phyloP scores from a whole-genome alignment of 805 yeast genomes.

The Nakazawaea sp. region DNA sequence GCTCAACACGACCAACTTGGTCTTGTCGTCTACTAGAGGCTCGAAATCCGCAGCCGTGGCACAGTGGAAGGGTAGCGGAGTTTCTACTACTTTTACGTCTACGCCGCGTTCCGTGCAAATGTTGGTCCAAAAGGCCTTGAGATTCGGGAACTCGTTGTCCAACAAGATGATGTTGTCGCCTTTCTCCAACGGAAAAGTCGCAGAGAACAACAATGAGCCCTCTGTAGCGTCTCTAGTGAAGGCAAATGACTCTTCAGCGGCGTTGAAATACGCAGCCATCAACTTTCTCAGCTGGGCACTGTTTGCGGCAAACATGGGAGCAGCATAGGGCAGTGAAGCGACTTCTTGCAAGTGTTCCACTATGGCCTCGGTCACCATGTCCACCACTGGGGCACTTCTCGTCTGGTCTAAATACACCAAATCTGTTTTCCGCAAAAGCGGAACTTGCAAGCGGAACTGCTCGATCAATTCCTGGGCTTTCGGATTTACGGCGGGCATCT shows the following conservation, averaged over 20 bases:
- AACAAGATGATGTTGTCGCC: slow-evolving; percentile 3
- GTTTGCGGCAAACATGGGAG: background rate
- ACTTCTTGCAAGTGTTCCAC: background rate
- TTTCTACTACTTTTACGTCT: background rate
- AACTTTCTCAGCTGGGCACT: background rate
- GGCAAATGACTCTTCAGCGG: background rate
- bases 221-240: slow-evolving; percentile 3
- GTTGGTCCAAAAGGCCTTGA: slow-evolving; percentile 1
- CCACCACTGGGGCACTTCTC: background rate
- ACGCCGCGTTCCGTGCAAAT: background rate
- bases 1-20: slow-evolving; percentile 4
- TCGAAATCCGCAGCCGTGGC: slow-evolving; percentile 1
- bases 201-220: background rate
- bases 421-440: background rate
- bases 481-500: too few species aligned
- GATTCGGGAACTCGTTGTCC: slow-evolving; percentile 2
- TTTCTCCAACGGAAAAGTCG: background rate
- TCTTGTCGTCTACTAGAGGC: background rate
- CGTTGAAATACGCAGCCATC: background rate
- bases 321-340: background rate
- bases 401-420: background rate
- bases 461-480: background rate
- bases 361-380: background rate
- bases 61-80: background rate
- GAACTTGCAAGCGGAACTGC: background rate